A percentile compares a stretch with the other conserved stretches of the same genome.
Evolutionary conservation across 2,329 filamentous ascomycete species (phyloP).

Genomic region (Colletotrichum filicis): DNA sequence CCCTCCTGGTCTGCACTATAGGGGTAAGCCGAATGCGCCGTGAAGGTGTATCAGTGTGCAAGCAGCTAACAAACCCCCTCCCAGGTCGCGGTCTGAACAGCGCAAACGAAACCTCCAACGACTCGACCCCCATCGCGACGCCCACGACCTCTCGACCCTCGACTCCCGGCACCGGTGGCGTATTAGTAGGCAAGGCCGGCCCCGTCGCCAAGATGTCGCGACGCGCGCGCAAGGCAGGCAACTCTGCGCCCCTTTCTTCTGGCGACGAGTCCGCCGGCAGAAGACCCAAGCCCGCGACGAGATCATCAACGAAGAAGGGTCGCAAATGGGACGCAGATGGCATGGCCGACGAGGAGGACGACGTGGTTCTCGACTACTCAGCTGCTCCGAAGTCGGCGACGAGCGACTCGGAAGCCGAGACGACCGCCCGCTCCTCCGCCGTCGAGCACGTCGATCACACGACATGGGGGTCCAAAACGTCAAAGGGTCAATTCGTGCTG

Average conservation of each 20-base stretch:
- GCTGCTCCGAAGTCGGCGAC: constrained; percentile 61
- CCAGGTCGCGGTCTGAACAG: constrained; percentile 47
- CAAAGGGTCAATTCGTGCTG: constrained; percentile 91
- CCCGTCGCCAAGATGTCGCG: constrained; percentile 83
- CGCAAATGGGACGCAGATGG: constrained; percentile 95
- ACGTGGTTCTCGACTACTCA: constrained; percentile 91
- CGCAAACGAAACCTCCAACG: constrained; percentile 61
- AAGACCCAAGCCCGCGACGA: constrained; percentile 64
- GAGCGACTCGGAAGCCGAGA: constrained; percentile 64
- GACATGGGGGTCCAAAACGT: constrained; percentile 86
- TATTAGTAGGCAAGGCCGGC: constrained; percentile 78
- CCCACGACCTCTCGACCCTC: constrained; percentile 83
- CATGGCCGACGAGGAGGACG: constrained; percentile 84
- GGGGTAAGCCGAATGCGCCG: constrained; percentile 24
- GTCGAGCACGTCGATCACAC: constrained; percentile 81
- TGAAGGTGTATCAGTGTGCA: neutral
- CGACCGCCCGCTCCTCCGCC: constrained; percentile 63
- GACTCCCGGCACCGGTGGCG: constrained; percentile 75
- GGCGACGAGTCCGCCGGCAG: constrained; percentile 80
- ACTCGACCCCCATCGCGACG: constrained; percentile 76
- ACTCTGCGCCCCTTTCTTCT: constrained; percentile 78
- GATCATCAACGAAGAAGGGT: constrained; percentile 79
- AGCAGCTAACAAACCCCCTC: neutral
- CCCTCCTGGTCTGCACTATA: constrained; percentile 35
- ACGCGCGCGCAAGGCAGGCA: constrained; percentile 77